Base-by-base conservation (phyloP, 1,139 yeast species). In the Protomyces inouyei region DNA sequence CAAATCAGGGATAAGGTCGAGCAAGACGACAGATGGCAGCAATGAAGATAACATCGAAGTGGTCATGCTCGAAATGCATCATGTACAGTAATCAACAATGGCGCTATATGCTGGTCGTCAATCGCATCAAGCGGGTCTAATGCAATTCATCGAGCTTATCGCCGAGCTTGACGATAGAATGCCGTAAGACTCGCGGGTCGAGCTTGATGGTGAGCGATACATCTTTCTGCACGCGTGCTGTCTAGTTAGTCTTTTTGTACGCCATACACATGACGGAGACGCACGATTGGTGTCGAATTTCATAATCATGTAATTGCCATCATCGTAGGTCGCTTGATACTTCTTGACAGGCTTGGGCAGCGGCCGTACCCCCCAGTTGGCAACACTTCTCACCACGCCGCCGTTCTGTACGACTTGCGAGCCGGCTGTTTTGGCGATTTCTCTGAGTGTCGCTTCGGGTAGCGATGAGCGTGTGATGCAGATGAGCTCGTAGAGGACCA, bases 341-440 rank as follows among this genome's bases (percentile, higher is more conserved):
- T 60, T 60, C 40, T 60, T 54, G 48, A 54, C 37, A 18, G 59
- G 64, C 55, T 48, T 45, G 25, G 59, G 55, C 8, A 60, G 52
- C n/a, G 48, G 36, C 23, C 48, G 25, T 3, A 32, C 45, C 21
- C 64, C 64, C 59, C 59, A 54, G 55, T 60, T 56, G 32, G 51
- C 55, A 37, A 60, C 36, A 23, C 51, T 45, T n/a, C 64, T 59
- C 14, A 60, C 59, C 10, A 60, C 64, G 28, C 64, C 64, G 25
- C 64, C 64, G 38, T 60, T 45, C 10, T 60, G 54, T 37, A 60
- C 51, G 21, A 60, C 51, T 8, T 57, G 54, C 32, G 64, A 52
- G 28, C 64, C 64, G n/a, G 64, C 64, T 2, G 64, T 60, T 45
- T 55, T 54, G 25, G 59, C 59, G 12, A 60, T 53, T 23, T 60